These are phyloP conservation scores for Emericellopsis cladophorae DNA, from an alignment of 2,329 filamentous ascomycete genomes.

Conservation along the genomic window DNA sequence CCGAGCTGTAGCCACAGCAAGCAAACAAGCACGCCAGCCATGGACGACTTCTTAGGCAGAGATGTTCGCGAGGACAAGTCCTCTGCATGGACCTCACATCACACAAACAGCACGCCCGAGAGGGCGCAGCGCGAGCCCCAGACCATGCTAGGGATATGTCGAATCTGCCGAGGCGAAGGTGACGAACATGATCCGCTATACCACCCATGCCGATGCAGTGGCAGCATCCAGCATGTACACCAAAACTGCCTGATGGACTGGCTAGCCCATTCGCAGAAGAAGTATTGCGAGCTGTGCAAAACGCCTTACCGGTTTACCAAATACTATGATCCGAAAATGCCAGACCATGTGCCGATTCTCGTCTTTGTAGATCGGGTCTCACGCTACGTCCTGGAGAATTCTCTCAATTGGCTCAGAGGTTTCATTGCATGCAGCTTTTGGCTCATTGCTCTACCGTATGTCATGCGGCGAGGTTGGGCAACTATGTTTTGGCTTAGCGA, in stretches of 20 bases:
- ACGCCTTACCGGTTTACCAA: conserved; percentile 97
- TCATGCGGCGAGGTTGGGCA: conserved; percentile 86
- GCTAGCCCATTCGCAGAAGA: conserved; percentile 97
- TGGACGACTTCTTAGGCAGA: too few relatives aligned
- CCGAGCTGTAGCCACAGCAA: too few relatives aligned
- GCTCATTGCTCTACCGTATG: conserved; percentile 78
- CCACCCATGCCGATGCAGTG: conserved; percentile 97
- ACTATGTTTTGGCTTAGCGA: conserved; percentile 92
- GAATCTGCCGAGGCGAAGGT: conserved; percentile 89
- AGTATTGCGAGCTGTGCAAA: conserved; percentile 98
- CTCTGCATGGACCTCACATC: too few relatives aligned
- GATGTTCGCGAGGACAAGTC: too few relatives aligned
- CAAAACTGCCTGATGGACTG: conserved; percentile 98
- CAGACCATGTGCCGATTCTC: conserved; percentile 62
- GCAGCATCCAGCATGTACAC: conserved; percentile 97
- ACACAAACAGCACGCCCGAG: conserved; percentile 7
- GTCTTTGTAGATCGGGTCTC: conserved; percentile 72
- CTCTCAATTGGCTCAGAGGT: conserved; percentile 68
- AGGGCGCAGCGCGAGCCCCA: too few relatives aligned
- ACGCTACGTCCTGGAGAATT: conserved; percentile 57
- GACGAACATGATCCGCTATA: conserved; percentile 77
- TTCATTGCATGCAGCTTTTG: conserved; percentile 74
- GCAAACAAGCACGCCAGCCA: too few relatives aligned
- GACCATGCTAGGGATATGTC: conserved; percentile 62
- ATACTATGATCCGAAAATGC: conserved; percentile 92